Conservation (phyloP, 2,329 filamentous ascomycete genomes). For the Cordyceps cicadae region DNA sequence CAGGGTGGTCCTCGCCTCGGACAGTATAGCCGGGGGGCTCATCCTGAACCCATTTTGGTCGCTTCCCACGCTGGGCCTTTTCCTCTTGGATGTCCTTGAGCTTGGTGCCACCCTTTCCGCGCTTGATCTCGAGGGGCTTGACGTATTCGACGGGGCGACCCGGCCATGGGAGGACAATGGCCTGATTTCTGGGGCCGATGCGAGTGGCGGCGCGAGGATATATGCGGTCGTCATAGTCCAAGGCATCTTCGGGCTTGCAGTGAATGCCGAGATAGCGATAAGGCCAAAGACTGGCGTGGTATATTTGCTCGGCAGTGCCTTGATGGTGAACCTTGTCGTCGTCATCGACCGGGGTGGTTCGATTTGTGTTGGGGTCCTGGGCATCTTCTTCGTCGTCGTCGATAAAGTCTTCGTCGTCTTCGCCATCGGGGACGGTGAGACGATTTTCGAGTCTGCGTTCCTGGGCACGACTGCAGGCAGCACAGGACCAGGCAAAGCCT, state of each 20-base stretch:
- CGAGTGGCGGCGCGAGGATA: slow-evolving; percentile 93
- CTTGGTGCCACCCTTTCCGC: slow-evolving; percentile 69
- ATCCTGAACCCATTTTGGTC: slow-evolving; percentile 90
- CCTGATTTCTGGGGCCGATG: slow-evolving; percentile 84
- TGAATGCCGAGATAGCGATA: slow-evolving; percentile 94
- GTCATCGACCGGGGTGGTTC: slow-evolving; percentile 56
- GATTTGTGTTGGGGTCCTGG: slow-evolving; percentile 47
- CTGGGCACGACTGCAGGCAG: slow-evolving; percentile 89
- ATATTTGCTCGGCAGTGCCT: slow-evolving; percentile 76
- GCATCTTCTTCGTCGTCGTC: slow-evolving; percentile 66
- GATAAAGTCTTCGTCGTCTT: slow-evolving; percentile 53
- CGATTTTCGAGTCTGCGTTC: slow-evolving; percentile 86
- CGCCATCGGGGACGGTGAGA: slow-evolving; percentile 66
- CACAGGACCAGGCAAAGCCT: slow-evolving; percentile 97
- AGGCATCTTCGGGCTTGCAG: slow-evolving; percentile 86
- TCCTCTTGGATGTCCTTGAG: slow-evolving; percentile 81
- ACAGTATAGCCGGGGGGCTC: slow-evolving; percentile 78
- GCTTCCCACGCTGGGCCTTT: slow-evolving; percentile 66
- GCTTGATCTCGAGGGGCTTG: slow-evolving; percentile 76
- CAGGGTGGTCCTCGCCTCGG: slow-evolving; percentile 68
- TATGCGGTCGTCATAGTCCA: slow-evolving; percentile 96
- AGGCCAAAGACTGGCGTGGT: slow-evolving; percentile 90
- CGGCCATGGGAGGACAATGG: slow-evolving; percentile 75
- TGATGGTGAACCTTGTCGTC: slow-evolving; percentile 42
- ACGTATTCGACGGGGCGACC: slow-evolving; percentile 84